Conservation (phyloP, 306 rosid species). For the Quercus suber region DNA sequence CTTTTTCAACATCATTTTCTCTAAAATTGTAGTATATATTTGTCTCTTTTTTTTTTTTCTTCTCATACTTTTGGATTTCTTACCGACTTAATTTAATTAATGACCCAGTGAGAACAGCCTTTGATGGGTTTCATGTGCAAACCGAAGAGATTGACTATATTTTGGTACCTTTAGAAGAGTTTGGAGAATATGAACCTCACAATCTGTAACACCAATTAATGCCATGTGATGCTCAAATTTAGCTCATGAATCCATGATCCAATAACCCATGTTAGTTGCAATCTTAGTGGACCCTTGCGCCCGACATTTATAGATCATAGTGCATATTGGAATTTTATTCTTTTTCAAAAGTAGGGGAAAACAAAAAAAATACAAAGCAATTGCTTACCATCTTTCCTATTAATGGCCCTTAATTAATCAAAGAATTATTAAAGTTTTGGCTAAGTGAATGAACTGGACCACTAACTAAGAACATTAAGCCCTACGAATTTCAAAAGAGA, state of each 20-base stretch:
- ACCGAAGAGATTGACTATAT: constrained; percentile 7
- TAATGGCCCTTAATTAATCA: constrained; percentile 32
- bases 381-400: constrained; percentile 30
- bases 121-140: constrained; percentile 34
- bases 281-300: constrained; percentile 56
- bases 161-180: constrained; percentile 20
- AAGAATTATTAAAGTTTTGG: constrained; percentile 44
- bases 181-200: constrained; percentile 13
- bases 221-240: constrained; percentile 26
- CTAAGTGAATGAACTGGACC: constrained; percentile 61
- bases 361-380: constrained; percentile 29
- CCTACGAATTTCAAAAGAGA: constrained; percentile 53
- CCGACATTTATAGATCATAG: constrained; percentile 41
- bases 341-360: constrained; percentile 22
- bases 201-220: constrained; percentile 8
- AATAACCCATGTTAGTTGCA: constrained; percentile 40
- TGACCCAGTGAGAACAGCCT: background rate
- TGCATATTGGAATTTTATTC: constrained; percentile 25
- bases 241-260: constrained; percentile 29
- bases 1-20: too few relatives aligned
- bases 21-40: too few relatives aligned
- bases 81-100: too few relatives aligned
- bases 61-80: background rate
- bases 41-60: background rate
- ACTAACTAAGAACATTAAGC: constrained; percentile 56